Percentiles rank a stretch among this genome's conserved stretches.
Evolutionary conservation across 1,139 yeast genomes (phyloP).

Genomic region (Suhomyces bolitotheri): DNA sequence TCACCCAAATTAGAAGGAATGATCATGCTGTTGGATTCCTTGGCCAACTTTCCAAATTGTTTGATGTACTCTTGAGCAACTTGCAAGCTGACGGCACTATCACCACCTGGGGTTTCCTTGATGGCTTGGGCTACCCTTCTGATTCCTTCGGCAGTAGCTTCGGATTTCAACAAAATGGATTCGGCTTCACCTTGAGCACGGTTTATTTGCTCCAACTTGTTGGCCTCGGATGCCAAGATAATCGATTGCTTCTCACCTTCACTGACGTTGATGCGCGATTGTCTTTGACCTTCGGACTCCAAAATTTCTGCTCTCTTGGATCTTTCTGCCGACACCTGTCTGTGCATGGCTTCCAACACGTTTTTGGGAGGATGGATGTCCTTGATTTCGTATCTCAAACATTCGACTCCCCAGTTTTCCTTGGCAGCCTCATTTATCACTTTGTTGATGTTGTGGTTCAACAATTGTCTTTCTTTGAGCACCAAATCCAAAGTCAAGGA

Average conservation of each 20-base stretch:
- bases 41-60: slow-evolving; percentile 80
- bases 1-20: slow-evolving; percentile 78
- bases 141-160: slow-evolving; percentile 76
- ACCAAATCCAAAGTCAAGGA: slow-evolving; percentile 77
- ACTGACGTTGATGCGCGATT: slow-evolving; percentile 75
- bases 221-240: slow-evolving; percentile 72
- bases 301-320: slow-evolving; percentile 84
- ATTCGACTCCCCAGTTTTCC: slow-evolving; percentile 80
- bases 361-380: slow-evolving; percentile 87
- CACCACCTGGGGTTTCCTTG: slow-evolving; percentile 65
- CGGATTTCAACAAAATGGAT: slow-evolving; percentile 65
- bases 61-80: slow-evolving; percentile 84
- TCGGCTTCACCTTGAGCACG: slow-evolving; percentile 71
- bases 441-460: slow-evolving; percentile 72
- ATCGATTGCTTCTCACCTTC: slow-evolving; percentile 76
- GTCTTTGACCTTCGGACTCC: slow-evolving; percentile 83
- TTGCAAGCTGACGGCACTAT: slow-evolving; percentile 73
- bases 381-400: slow-evolving; percentile 82
- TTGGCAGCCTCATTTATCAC: slow-evolving; percentile 82
- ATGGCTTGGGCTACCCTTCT: slow-evolving; percentile 66
- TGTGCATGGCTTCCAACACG: slow-evolving; percentile 89
- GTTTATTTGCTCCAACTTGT: slow-evolving; percentile 61
- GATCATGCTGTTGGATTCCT: slow-evolving; percentile 75
- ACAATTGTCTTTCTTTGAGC: slow-evolving; percentile 68
- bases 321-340: slow-evolving; percentile 85